Evolutionary conservation across 441 rosid species (phyloP).

Genomic region (Erodium trifolium): DNA sequence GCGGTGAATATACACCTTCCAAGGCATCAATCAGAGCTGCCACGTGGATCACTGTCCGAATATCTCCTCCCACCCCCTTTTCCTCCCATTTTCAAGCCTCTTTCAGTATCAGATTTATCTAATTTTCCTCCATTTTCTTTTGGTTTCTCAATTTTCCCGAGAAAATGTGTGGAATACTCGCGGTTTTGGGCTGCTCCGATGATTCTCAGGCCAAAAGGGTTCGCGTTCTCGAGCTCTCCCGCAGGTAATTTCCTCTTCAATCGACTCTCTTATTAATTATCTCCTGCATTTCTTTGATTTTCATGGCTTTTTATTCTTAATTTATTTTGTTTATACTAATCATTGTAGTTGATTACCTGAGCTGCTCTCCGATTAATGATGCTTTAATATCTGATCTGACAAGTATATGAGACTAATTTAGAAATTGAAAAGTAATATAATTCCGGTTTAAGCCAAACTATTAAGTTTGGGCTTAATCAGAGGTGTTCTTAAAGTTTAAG

Average conservation of each 20-base stretch:
- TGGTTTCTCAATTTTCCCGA: neutral
- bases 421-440: too few relatives aligned
- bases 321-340: neutral
- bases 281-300: neutral
- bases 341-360: neutral
- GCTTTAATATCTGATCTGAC: too few relatives aligned
- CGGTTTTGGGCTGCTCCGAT: conserved; percentile 79
- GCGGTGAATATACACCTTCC: conserved; percentile 1
- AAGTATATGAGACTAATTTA: too few relatives aligned
- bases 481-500: too few relatives aligned
- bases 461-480: too few relatives aligned
- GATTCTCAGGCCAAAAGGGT: conserved; percentile 85
- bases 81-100: neutral
- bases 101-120: too few relatives aligned
- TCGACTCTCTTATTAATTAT: neutral
- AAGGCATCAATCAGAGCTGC: neutral
- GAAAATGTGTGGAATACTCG: conserved; percentile 89
- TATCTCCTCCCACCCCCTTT: neutral
- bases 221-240: conserved; percentile 85
- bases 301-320: too few relatives aligned
- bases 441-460: too few relatives aligned
- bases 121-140: neutral
- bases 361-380: neutral
- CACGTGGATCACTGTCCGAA: neutral
- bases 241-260: conserved; percentile 38